A percentile compares a stretch with the other conserved stretches of the same genome.
phyloP scores from a whole-genome alignment of 129 eudicot species.

The Centella asiatica region DNA sequence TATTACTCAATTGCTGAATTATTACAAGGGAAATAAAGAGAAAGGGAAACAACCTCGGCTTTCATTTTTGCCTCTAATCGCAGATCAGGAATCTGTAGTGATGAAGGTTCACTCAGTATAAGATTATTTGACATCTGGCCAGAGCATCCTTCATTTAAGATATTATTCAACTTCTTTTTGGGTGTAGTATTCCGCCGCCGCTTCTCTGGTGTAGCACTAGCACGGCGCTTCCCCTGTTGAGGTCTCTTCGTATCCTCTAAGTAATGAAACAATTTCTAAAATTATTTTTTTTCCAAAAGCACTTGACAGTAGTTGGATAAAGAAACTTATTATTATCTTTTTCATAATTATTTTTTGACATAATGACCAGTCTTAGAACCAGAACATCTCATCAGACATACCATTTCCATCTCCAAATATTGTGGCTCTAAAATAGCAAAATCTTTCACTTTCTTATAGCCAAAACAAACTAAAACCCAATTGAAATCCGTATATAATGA shows the following conservation, averaged over 20 bases:
- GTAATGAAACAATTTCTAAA: background rate
- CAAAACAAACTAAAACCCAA: too few relatives aligned
- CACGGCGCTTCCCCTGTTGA: conserved; percentile 38
- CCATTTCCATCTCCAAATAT: too few relatives aligned
- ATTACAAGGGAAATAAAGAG: conserved; percentile 2
- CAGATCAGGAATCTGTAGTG: conserved; percentile 59
- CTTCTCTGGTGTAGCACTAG: conserved; percentile 8
- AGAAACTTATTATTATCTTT: background rate
- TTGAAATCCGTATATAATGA: too few relatives aligned
- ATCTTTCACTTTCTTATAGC: too few relatives aligned
- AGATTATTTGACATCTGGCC: conserved; percentile 31
- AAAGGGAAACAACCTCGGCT: conserved; percentile 58
- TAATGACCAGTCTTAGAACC: background rate
- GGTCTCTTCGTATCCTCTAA: conserved; percentile 52
- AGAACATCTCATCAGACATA: too few relatives aligned
- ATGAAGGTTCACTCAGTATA: conserved; percentile 12
- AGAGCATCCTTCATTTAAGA: conserved; percentile 24
- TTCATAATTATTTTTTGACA: background rate
- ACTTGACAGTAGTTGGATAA: background rate
- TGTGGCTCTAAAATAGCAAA: too few relatives aligned
- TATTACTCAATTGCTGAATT: background rate
- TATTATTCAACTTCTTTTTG: conserved; percentile 25
- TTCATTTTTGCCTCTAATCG: conserved; percentile 77
- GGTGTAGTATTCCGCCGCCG: conserved; percentile 33
- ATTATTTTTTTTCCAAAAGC: background rate